These are phyloP conservation scores for Populus pruinosa DNA, from an alignment of 345 rosid species.

Conservation along the genomic window DNA sequence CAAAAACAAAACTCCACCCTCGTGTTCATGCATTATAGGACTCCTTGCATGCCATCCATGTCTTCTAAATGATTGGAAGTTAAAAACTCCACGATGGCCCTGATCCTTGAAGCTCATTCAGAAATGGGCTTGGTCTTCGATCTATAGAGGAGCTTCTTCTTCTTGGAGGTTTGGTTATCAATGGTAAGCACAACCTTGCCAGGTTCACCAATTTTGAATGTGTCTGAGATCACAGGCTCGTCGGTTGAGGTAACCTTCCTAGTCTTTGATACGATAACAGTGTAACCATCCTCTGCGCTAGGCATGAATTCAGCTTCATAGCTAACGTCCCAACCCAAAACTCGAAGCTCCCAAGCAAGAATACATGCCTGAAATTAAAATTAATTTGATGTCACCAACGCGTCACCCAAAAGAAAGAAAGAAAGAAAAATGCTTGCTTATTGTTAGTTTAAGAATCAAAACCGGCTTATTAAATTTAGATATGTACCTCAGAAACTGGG, in stretches of 20 bases:
- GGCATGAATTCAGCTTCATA: slow-evolving; percentile 52
- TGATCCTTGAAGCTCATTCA: slow-evolving; percentile 17
- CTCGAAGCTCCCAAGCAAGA: slow-evolving; percentile 47
- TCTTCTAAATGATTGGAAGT: not conserved
- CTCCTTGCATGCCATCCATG: not conserved
- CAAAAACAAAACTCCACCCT: not conserved
- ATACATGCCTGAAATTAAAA: slow-evolving; percentile 18
- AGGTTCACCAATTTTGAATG: slow-evolving; percentile 37
- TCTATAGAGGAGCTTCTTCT: slow-evolving; percentile 53
- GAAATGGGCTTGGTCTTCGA: slow-evolving; percentile 36
- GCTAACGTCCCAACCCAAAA: slow-evolving; percentile 49
- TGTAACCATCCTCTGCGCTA: slow-evolving; percentile 32
- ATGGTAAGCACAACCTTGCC: slow-evolving; percentile 45
- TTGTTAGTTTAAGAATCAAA: not conserved
- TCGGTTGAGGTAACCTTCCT: slow-evolving; percentile 32
- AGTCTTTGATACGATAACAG: slow-evolving; percentile 42
- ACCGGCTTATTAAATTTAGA: not conserved
- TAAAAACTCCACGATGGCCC: not conserved
- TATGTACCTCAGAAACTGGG: slow-evolving; percentile 36
- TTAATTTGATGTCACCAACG: not conserved
- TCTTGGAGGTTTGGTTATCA: slow-evolving; percentile 42
- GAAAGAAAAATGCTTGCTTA: no score
- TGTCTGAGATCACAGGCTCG: slow-evolving; percentile 29
- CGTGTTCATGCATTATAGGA: not conserved
- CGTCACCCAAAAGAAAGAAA: no score